Evolutionary conservation across 177 flowering plant species (phyloP), one percentile per base, ranked within the genome.

Genomic region (Telopea speciosissima): DNA sequence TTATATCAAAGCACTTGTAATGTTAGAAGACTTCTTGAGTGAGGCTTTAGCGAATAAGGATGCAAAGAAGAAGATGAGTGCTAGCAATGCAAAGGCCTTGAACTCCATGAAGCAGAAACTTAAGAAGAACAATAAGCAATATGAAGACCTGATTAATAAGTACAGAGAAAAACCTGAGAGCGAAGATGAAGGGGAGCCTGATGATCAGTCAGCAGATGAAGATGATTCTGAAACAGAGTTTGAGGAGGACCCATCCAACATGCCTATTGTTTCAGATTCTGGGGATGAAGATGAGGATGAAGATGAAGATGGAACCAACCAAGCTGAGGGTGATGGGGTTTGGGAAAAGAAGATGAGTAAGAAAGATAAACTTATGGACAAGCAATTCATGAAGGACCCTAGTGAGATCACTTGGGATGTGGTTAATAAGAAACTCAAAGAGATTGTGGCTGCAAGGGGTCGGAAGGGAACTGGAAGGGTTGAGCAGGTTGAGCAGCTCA

Each of bases 21-120:
- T 87, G 90, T 71, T 90, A 74, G 97, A 92, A 77, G 97, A 94
- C 71, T 88, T 85, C 75, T 72, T 94, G 77, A 79, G 69, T 62
- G 83, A 88, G 82, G 86, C 97, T 24, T 58, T 92, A 80, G 90
- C 88, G 1, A 88, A 94, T 62, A 94, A 94, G 81, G 98, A 92
- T 24, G 96, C 95, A 0, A 94, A 89, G 83, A 94, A 92, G 83
- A 94, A 92, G 83, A 94, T 94, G 97, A 94, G 93, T 44, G 85
- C 84, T 63, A 92, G 91, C 70, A 94, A 92, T 77, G 86, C 90
- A 3, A 89, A 90, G 81, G 98, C 98, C 0, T 79, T 94, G 78
- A 92, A 94, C 76, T 81, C 93, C 1, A 92, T 92, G 97, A 94
- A 85, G 67, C 98, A 94, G 83, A 94, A 92, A 65, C 81, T 92